Base-by-base conservation (phyloP, 768 basidiomycete species). In the Russula vinacea region DNA sequence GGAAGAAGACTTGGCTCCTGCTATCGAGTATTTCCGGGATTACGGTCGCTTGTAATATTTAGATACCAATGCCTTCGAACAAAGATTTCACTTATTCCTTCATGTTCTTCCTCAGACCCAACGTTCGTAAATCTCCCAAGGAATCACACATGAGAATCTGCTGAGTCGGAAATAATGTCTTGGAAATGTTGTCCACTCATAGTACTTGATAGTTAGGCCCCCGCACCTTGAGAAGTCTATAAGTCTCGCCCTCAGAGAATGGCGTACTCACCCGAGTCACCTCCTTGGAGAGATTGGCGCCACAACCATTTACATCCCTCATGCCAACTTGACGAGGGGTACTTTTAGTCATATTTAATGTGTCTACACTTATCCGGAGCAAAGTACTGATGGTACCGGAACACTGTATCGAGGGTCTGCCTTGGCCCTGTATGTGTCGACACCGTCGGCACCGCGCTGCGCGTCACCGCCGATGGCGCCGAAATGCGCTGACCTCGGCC, bases 1-100 rank as follows among this genome's bases (percentile, higher is more conserved):
- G 40, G 59, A 61, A 39, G 64, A 65, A 45, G 64, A 65, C 26
- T 49, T 65, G 39, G 55, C 33, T 22, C 64, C 59, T 22, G 64
- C 55, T 32, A 52, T 65, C 50, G 64, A 65, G 42, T 65, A 65
- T 16, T 65, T 65, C 49, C 64, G 64, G n/a, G 64, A 65, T 57
- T 61, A 65, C 19, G 64, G 64, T 10, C 59, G 64, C 37, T n/a
- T 45, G 49, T 65, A 65, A 35, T 26, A 24, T 16, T 26, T 10
- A 50, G 49, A 29, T 29, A 13, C 33, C 32, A 17, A 16, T 39
- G 44, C 17, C 24, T 29, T 24, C 17, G 17, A 26, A 35, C 9
- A 50, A 14, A 49, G 47, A 17, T 50, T 33, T 33, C 33, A 37
- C 24, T 29, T 42, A 42, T 32, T 52, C 37, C 11, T 26, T 32